phyloP scores from a whole-genome alignment of 768 basidiomycete genomes.

The Agaricus sinodeliciosus region DNA sequence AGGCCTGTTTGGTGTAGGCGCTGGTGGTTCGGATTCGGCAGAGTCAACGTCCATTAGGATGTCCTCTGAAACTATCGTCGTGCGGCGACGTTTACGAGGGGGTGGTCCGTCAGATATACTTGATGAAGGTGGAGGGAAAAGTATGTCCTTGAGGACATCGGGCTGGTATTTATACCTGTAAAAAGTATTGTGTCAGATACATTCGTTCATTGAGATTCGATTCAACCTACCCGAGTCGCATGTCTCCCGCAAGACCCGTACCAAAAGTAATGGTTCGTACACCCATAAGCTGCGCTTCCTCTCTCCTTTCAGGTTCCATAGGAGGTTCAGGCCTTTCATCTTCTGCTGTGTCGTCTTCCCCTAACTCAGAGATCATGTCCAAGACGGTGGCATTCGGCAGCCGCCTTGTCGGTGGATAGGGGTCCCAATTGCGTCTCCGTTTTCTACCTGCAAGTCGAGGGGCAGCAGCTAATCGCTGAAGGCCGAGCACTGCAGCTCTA shows the following conservation, averaged over 20 bases:
- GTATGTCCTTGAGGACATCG: constrained; percentile 28
- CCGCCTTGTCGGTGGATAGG: constrained; percentile 26
- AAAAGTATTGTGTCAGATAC: not conserved
- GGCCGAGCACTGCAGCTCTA: constrained; percentile 39
- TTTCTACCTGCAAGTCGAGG: constrained; percentile 35
- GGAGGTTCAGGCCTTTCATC: constrained; percentile 14
- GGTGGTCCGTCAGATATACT: constrained; percentile 17
- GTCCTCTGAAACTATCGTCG: constrained; percentile 16
- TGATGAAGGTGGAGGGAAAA: constrained; percentile 32
- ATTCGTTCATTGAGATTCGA: not conserved
- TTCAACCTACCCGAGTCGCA: constrained; percentile 37
- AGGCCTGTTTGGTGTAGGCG: constrained; percentile 16
- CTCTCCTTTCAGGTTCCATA: constrained; percentile 24
- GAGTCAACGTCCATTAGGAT: constrained; percentile 19
- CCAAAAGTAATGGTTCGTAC: constrained; percentile 46
- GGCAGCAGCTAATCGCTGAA: constrained; percentile 18
- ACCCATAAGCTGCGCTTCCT: constrained; percentile 36
- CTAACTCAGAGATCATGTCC: constrained; percentile 32
- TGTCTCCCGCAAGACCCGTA: constrained; percentile 27
- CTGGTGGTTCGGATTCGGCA: constrained; percentile 4
- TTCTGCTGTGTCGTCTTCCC: constrained; percentile 23
- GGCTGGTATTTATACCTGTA: constrained; percentile 50
- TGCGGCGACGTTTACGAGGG: constrained; percentile 29
- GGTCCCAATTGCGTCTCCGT: constrained; percentile 27
- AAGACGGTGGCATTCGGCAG: constrained; percentile 34